Percentiles rank a stretch among this genome's conserved stretches.
These are phyloP conservation scores for Sparassis latifolia DNA, from an alignment of 1,284 basidiomycete species.

Conservation along the genomic window DNA sequence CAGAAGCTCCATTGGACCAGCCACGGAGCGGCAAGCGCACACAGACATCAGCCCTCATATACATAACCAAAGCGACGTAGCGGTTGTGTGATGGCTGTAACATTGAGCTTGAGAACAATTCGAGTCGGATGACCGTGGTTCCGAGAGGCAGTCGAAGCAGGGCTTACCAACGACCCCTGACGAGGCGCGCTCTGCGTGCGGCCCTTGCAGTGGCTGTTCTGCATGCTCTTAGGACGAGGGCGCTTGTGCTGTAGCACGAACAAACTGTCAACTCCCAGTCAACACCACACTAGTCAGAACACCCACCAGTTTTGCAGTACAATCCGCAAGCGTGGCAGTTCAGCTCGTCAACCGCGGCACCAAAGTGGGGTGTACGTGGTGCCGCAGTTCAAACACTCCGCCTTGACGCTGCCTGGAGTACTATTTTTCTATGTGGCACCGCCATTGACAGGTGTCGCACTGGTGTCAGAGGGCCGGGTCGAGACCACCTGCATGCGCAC, in stretches of 20 bases:
- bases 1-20: too few relatives aligned
- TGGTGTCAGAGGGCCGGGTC: slow-evolving; percentile 48
- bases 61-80: background rate
- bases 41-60: too few relatives aligned
- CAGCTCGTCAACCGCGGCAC: slow-evolving; percentile 72
- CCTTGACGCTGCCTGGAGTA: slow-evolving; percentile 71
- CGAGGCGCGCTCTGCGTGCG: slow-evolving; percentile 55
- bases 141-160: slow-evolving; percentile 7
- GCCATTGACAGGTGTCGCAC: slow-evolving; percentile 54
- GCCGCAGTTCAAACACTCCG: slow-evolving; percentile 78
- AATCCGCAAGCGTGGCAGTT: slow-evolving; percentile 81
- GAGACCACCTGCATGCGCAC: slow-evolving; percentile 38
- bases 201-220: slow-evolving; percentile 61
- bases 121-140: slow-evolving; percentile 37
- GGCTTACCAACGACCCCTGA: slow-evolving; percentile 38
- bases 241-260: slow-evolving; percentile 58
- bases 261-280: slow-evolving; percentile 3
- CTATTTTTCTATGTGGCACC: slow-evolving; percentile 30
- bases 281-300: background rate
- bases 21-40: too few relatives aligned
- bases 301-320: slow-evolving; percentile 71
- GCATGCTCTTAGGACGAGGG: slow-evolving; percentile 78
- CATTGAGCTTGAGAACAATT: background rate
- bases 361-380: slow-evolving; percentile 80
- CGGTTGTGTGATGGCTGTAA: background rate